Percentiles rank a stretch among this genome's conserved stretches.
phyloP scores from a whole-genome alignment of 2,329 filamentous ascomycete species.

The Penicillium sp. region DNA sequence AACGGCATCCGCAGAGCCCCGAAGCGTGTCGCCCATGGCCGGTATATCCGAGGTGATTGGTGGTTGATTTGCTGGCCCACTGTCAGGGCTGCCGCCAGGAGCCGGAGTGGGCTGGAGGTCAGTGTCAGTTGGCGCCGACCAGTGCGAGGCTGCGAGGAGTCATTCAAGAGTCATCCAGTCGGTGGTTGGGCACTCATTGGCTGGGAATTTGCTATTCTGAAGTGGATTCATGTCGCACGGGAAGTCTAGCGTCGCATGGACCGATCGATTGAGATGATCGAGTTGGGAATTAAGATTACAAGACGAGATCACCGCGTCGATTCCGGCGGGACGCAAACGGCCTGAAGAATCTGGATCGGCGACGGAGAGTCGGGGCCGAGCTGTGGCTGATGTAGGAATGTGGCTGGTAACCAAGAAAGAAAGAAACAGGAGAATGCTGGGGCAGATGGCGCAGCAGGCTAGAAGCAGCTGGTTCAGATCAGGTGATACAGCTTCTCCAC shows the following conservation, averaged over 20 bases:
- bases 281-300: background rate
- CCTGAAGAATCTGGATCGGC: background rate
- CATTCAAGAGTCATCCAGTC: background rate
- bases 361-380: too few relatives aligned
- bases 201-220: background rate
- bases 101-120: slow-evolving; percentile 7
- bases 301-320: slow-evolving; percentile 16
- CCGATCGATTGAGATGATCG: slow-evolving; percentile 9
- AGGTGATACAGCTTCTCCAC: slow-evolving; percentile 10
- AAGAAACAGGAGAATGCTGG: background rate
- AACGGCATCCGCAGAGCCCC: slow-evolving; percentile 22
- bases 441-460: background rate
- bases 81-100: slow-evolving; percentile 26
- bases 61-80: slow-evolving; percentile 17
- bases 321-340: slow-evolving; percentile 23
- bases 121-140: slow-evolving; percentile 18
- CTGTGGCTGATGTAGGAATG: background rate
- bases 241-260: slow-evolving; percentile 22
- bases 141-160: background rate
- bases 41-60: slow-evolving; percentile 1
- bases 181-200: background rate
- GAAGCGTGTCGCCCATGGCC: slow-evolving; percentile 10
- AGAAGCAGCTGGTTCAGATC: background rate
- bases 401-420: background rate
- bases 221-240: slow-evolving; percentile 8